A percentile compares a stretch with the other conserved stretches of the same genome.
Conservation (phyloP, 805 yeast genomes). For the Lipomyces chichibuensis region DNA sequence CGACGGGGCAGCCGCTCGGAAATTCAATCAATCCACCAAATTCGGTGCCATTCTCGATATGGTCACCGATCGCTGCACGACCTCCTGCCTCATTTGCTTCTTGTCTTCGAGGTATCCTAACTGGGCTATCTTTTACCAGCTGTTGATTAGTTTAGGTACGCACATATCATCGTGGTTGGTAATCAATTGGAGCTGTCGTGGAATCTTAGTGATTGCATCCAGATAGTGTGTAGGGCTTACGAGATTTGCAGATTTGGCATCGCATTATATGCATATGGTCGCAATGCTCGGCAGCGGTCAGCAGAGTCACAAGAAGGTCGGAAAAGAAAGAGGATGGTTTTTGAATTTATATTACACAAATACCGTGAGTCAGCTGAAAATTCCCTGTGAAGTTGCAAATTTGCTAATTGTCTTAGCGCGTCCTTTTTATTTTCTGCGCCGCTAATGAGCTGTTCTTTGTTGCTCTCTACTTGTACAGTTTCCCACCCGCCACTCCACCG, state of each 20-base stretch:
- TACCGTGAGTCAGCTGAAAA: constrained; percentile 49
- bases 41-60: constrained; percentile 97
- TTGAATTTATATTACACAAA: constrained; percentile 85
- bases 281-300: constrained; percentile 84
- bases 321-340: constrained; percentile 67
- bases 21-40: constrained; percentile 81
- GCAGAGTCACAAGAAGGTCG: constrained; percentile 79
- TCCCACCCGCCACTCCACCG: constrained; percentile 53
- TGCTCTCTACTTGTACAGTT: constrained; percentile 79
- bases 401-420: constrained; percentile 42
- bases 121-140: constrained; percentile 73
- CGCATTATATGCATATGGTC: constrained; percentile 98
- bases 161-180: background rate
- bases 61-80: constrained; percentile 98
- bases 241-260: constrained; percentile 57
- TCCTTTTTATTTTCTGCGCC: constrained; percentile 86
- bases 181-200: background rate
- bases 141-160: constrained; percentile 65
- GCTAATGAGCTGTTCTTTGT: constrained; percentile 92
- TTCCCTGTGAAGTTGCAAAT: background rate
- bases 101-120: constrained; percentile 78
- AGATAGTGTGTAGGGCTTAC: background rate
- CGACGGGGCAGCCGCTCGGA: constrained; percentile 94
- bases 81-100: constrained; percentile 88
- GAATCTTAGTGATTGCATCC: background rate